Evolutionary conservation across 345 rosid species (phyloP).

Genomic region (Geranium rotundifolium): DNA sequence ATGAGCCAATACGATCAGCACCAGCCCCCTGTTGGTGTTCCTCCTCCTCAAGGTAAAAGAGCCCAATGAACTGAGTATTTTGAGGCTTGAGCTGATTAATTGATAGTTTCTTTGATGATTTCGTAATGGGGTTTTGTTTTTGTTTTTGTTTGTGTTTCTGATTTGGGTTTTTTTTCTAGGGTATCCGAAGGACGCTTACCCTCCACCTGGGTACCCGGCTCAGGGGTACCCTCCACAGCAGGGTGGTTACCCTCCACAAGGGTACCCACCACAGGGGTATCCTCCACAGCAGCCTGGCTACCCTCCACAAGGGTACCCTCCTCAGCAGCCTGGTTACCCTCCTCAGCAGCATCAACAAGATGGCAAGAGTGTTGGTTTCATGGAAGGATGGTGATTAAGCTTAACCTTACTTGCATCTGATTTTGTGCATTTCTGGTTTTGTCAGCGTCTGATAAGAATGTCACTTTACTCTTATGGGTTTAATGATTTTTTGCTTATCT

Average conservation of each 20-base stretch:
- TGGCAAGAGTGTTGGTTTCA: slow-evolving; percentile 26
- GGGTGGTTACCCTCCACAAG: slow-evolving; percentile 16
- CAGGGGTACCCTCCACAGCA: slow-evolving; percentile 21
- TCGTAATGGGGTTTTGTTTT: too few species aligned
- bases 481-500: neutral
- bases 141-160: neutral
- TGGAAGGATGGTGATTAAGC: slow-evolving; percentile 71
- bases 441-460: neutral
- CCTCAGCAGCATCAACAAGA: slow-evolving; percentile 23
- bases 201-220: slow-evolving; percentile 48
- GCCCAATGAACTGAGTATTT: neutral
- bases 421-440: slow-evolving; percentile 12
- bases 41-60: slow-evolving; percentile 55
- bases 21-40: slow-evolving; percentile 51
- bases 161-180: slow-evolving; percentile 15
- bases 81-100: too few species aligned
- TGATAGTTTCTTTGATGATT: neutral
- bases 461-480: neutral
- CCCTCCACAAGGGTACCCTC: slow-evolving; percentile 30
- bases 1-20: slow-evolving; percentile 47
- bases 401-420: neutral
- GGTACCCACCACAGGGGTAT: slow-evolving; percentile 30
- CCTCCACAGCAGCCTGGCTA: slow-evolving; percentile 24
- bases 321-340: slow-evolving; percentile 14
- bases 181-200: slow-evolving; percentile 45